Evolutionary conservation across 1,284 basidiomycete species (phyloP), one percentile per base, ranked within the genome.

Genomic region (Cryptococcus hybrid): DNA sequence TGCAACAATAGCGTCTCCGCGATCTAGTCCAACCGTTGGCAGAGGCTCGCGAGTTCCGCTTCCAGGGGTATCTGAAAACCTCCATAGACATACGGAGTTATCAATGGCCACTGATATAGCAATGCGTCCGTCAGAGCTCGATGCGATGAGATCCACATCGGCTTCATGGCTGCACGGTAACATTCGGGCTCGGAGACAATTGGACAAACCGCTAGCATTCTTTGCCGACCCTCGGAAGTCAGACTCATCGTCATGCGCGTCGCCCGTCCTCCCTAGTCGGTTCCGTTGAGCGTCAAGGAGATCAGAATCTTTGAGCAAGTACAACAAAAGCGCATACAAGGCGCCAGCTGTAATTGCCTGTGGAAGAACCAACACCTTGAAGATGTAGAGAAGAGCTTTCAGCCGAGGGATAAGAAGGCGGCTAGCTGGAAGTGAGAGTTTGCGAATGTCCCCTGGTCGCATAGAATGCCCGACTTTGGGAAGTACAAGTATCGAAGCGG

Each of bases 281-380:
- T 88, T 83, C 46, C 87, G 82, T 68, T 93, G 92, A 4, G 88
- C 88, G 67, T 94, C 92, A 12, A 97, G 83, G 1, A 93, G 83
- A 60, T 98, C 92, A 0, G 92, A 86, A 64, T 96, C 88, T 78
- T 95, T 95, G 58, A 97, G 81, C 1, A 99, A 82, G 71, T 94
- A 94, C n/a, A 91, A 82, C 11, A 96, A 80, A 18, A 98, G 78
- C 7, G 84, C 82, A 74, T 90, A 97, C 3, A 98, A 81, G 1
- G 84, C 75, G 38, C 83, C 79, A 3, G 89, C 88, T 0, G 92
- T 95, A 1, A 82, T 82, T 2, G 85, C 84, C 69, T 96, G 95
- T 0, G 95, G 95, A 1, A 92, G 74, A 1, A 93, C 80, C 69
- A 96, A 86, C 60, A 92, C 88, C 76, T 90, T 90, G 70, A 88